A percentile compares a stretch with the other conserved stretches of the same genome.
Conservation (phyloP, 768 basidiomycete genomes). For the Lentinula detonsa region DNA sequence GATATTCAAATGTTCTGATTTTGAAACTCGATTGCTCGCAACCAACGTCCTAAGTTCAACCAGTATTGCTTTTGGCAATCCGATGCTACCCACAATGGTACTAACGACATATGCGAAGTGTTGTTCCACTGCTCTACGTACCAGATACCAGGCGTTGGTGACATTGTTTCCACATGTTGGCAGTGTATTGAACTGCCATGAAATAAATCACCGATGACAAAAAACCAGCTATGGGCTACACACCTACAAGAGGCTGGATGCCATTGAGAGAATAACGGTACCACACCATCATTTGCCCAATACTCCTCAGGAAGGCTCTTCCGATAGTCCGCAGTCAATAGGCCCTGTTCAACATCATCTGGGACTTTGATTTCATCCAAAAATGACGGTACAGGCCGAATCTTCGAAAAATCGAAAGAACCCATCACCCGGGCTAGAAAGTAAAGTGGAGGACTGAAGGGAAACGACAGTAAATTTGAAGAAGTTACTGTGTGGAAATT, state of each 20-base stretch:
- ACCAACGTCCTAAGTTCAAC: slow-evolving; percentile 29
- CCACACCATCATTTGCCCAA: slow-evolving; percentile 42
- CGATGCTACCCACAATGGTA: slow-evolving; percentile 31
- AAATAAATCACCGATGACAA: not conserved
- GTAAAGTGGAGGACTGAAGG: slow-evolving; percentile 14
- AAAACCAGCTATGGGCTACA: not conserved
- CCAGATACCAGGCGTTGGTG: slow-evolving; percentile 33
- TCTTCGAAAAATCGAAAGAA: slow-evolving; percentile 29
- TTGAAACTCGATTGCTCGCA: slow-evolving; percentile 25
- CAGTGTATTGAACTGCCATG: slow-evolving; percentile 6
- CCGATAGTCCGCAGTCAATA: not conserved
- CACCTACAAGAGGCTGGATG: slow-evolving; percentile 42
- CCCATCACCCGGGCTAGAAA: slow-evolving; percentile 24
- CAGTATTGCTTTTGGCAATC: slow-evolving; percentile 33
- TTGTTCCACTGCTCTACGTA: slow-evolving; percentile 27
- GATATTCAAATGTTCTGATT: not conserved
- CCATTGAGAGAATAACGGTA: slow-evolving; percentile 45
- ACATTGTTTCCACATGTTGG: not conserved
- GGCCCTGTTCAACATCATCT: not conserved
- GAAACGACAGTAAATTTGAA: slow-evolving; percentile 2
- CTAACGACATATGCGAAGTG: slow-evolving; percentile 31
- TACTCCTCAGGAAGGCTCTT: slow-evolving; percentile 22
- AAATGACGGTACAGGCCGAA: slow-evolving; percentile 31
- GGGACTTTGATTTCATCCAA: slow-evolving; percentile 1
- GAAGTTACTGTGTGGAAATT: slow-evolving; percentile 3